Evolutionary conservation across 306 rosid species (phyloP), one percentile per base, ranked within the genome.

Genomic region (Echinosophora koreensis): DNA sequence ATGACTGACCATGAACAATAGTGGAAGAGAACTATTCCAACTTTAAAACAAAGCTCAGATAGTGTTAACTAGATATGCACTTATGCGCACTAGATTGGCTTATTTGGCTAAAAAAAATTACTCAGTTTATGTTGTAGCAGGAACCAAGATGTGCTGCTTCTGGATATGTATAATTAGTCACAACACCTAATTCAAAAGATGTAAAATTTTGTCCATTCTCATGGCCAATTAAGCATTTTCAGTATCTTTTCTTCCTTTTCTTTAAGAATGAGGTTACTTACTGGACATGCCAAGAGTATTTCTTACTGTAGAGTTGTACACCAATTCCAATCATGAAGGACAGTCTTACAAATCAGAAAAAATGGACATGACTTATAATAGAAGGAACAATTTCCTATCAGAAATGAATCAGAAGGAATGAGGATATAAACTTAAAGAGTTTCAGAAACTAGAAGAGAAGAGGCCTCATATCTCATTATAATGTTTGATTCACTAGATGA

Each of bases 401-500:
- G 41, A 39, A 11, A 30, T 35, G 42, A 54, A 80, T 3, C 10
- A 11, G 34, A 56, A 18, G 65, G 74, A 75, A 8, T 15, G 61
- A 34, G 65, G 27, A 54, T 6, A 41, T 41, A 52, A 30, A n/a
- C 62, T 30, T 18, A 55, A n/a, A n/a, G n/a, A n/a, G n/a, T 63
- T 71, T 39, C 66, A 27, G 37, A 78, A 71, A 60, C 49, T 60
- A 37, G 13, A 46, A 38, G 65, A 62, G 30, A n/a, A 72, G 16
- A 61, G 10, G 44, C 64, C 14, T 8, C 35, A 2, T 10, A 10
- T 38, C 15, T 35, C 47, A 32, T 57, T 15, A 59, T 10, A 49
- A 61, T 60, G 50, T 54, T 44, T 39, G 67, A 73, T 35, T 7
- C 16, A 37, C 62, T 56, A 32, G 69, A 42, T 30, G 28, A 55